Evolutionary conservation across 2,329 filamentous ascomycete genomes (phyloP).

Genomic region (Penicillium concentricum): DNA sequence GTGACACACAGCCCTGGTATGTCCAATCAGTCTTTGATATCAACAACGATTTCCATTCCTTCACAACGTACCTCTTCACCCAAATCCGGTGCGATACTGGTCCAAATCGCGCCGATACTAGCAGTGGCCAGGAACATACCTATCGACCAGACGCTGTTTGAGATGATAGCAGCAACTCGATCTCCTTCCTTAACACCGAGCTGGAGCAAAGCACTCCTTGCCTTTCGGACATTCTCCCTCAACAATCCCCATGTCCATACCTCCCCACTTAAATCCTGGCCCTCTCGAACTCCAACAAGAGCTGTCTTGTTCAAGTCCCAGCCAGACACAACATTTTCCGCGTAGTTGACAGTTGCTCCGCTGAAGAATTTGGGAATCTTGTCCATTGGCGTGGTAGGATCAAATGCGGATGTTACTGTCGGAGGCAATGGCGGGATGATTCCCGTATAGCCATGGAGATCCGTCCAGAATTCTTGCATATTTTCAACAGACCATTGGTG

Average conservation of each 20-base stretch:
- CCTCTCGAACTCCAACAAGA: neutral
- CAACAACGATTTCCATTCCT: neutral
- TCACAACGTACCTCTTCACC: neutral
- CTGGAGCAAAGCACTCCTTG: conserved; percentile 39
- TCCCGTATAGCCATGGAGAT: neutral
- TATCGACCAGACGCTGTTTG: neutral
- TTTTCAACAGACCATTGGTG: neutral
- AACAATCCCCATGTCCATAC: conserved; percentile 42
- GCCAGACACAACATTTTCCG: neutral
- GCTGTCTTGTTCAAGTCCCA: neutral
- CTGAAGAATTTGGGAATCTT: neutral
- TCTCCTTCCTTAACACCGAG: conserved; percentile 35
- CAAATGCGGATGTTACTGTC: neutral
- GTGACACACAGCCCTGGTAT: neutral
- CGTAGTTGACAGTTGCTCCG: neutral
- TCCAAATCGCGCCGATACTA: neutral
- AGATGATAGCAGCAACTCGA: conserved; percentile 6
- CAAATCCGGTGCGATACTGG: neutral
- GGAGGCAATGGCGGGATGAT: neutral
- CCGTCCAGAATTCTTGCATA: neutral
- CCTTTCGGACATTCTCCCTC: conserved; percentile 37
- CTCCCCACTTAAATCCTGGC: conserved; percentile 22
- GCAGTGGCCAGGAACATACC: neutral
- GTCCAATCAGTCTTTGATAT: neutral
- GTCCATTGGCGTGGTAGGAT: neutral